A percentile compares a stretch with the other conserved stretches of the same genome.
phyloP scores from a whole-genome alignment of 2,329 filamentous ascomycete genomes.

The Arthrobotrys pseudoclavata region DNA sequence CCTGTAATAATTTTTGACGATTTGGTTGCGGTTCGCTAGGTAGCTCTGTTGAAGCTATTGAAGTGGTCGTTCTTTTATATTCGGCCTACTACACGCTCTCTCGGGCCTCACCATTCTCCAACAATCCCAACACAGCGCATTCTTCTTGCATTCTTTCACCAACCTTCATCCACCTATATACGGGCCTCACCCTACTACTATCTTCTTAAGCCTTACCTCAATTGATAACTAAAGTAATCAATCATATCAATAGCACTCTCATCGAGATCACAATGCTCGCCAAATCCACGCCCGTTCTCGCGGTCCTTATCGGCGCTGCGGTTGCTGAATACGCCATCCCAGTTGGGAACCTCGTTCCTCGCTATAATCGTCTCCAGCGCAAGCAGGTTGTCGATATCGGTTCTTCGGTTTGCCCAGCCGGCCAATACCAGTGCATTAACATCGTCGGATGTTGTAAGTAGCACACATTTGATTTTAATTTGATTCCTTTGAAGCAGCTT shows the following conservation, averaged over 20 bases:
- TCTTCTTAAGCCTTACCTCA: not conserved
- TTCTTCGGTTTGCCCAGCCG: slow-evolving; percentile 32
- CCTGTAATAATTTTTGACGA: not conserved
- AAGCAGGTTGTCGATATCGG: slow-evolving; percentile 34
- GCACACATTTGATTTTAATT: not conserved
- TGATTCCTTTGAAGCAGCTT: not conserved
- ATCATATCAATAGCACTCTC: not conserved
- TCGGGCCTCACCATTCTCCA: slow-evolving; percentile 22
- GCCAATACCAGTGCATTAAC: slow-evolving; percentile 39
- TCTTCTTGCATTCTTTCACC: slow-evolving; percentile 6
- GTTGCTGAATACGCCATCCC: slow-evolving; percentile 49
- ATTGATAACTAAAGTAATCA: not conserved
- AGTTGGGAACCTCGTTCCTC: slow-evolving; percentile 36
- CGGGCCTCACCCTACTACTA: not conserved
- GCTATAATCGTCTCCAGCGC: slow-evolving; percentile 34
- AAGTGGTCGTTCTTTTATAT: slow-evolving; percentile 26
- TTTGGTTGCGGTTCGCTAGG: not conserved
- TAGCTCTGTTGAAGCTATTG: slow-evolving; percentile 1
- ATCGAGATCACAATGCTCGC: slow-evolving; percentile 34
- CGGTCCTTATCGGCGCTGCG: slow-evolving; percentile 31
- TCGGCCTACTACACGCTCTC: not conserved
- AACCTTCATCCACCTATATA: slow-evolving; percentile 2
- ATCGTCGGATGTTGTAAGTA: slow-evolving; percentile 55
- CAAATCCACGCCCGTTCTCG: slow-evolving; percentile 37
- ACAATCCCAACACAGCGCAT: slow-evolving; percentile 33